Percentiles rank a stretch among this genome's conserved stretches.
Evolutionary conservation across 1,284 basidiomycete species (phyloP).

Genomic region (Microbotryum violaceum): DNA sequence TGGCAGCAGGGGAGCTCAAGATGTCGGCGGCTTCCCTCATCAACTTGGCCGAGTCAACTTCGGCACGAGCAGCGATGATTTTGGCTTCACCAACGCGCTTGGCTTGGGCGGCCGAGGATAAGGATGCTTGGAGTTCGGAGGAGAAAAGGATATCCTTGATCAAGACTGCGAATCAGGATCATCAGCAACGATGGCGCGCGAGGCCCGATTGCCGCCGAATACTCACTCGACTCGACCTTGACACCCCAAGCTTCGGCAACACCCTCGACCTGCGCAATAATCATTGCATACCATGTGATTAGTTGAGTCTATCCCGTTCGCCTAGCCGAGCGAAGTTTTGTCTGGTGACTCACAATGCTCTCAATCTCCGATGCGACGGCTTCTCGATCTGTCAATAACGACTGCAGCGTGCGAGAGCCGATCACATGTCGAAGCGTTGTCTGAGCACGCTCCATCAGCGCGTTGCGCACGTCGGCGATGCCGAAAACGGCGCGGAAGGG

Average conservation of each 20-base stretch:
- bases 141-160: conserved; percentile 81
- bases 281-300: too few species aligned
- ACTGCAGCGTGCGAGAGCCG: conserved; percentile 48
- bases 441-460: conserved; percentile 86
- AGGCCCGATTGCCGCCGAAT: too few species aligned
- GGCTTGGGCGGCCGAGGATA: conserved; percentile 84
- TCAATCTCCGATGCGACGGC: conserved; percentile 93
- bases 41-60: conserved; percentile 56
- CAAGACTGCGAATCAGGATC: too few species aligned
- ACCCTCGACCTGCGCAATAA: too few species aligned
- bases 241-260: too few species aligned
- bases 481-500: conserved; percentile 88
- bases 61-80: conserved; percentile 91
- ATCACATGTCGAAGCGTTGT: conserved; percentile 89
- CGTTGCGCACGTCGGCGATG: conserved; percentile 76
- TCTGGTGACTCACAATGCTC: conserved; percentile 61
- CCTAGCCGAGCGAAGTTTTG: not conserved
- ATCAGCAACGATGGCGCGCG: too few species aligned
- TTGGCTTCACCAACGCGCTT: conserved; percentile 92
- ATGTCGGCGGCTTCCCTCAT: conserved; percentile 12
- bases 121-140: conserved; percentile 77
- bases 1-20: conserved; percentile 39
- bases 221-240: too few species aligned
- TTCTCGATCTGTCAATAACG: conserved; percentile 67
- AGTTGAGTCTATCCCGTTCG: conserved; percentile 3